These are phyloP conservation scores for Melastoma malabathricum DNA, from an alignment of 345 rosid genomes.

Conservation along the genomic window DNA sequence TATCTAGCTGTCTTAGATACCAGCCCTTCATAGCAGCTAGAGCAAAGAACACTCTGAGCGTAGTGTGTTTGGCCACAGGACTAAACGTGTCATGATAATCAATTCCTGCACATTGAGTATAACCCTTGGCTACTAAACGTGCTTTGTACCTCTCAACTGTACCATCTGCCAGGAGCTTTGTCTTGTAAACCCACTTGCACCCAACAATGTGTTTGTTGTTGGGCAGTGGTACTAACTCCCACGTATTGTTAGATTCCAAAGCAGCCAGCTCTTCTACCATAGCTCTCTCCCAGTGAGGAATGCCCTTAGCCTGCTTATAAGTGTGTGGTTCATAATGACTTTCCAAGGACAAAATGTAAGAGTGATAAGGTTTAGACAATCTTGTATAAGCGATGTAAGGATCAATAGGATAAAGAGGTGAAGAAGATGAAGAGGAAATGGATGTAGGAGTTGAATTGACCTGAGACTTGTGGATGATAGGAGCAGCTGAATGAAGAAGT, in stretches of 20 bases:
- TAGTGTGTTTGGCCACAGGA: constrained; percentile 1
- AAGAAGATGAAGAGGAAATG: too few relatives aligned
- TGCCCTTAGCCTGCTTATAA: neutral
- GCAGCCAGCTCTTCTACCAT: neutral
- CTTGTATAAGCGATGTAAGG: neutral
- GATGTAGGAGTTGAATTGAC: too few relatives aligned
- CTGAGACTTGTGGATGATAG: too few relatives aligned
- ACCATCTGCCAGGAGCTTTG: neutral
- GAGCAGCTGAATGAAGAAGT: too few relatives aligned
- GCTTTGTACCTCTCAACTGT: neutral
- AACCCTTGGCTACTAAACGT: neutral
- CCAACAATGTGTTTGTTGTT: neutral
- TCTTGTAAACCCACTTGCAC: constrained; percentile 3
- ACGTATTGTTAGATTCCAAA: neutral
- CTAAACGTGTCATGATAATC: neutral
- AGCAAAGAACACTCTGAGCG: neutral
- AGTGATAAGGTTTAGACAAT: neutral
- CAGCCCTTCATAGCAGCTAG: neutral
- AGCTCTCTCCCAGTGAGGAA: neutral
- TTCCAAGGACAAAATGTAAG: neutral
- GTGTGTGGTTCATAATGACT: neutral
- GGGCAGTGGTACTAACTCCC: neutral
- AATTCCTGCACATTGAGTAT: neutral
- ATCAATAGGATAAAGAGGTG: too few relatives aligned
- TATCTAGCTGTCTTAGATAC: neutral